These are phyloP conservation scores for Pichia cactophila DNA, from an alignment of 1,139 yeast genomes.

Conservation along the genomic window DNA sequence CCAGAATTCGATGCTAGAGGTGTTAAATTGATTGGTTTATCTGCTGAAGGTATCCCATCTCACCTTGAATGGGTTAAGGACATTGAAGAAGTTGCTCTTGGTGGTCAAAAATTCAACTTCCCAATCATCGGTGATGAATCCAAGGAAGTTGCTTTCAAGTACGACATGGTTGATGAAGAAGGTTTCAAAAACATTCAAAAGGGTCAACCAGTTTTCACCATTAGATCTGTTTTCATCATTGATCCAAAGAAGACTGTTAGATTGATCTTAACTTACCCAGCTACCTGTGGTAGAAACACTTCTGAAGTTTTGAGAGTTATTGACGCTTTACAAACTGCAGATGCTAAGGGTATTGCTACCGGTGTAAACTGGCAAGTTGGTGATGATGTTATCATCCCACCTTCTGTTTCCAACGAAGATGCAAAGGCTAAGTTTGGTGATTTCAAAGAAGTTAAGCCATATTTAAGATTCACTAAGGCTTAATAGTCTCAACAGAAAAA, in stretches of 20 bases:
- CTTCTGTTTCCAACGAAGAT: conserved; percentile 69
- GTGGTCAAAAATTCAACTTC: conserved; percentile 63
- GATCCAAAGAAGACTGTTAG: conserved; percentile 85
- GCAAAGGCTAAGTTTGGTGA: conserved; percentile 78
- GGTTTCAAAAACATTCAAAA: conserved; percentile 70
- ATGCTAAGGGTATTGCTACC: conserved; percentile 73
- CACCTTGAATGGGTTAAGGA: conserved; percentile 83
- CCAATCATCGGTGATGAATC: conserved; percentile 83
- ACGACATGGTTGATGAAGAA: conserved; percentile 88
- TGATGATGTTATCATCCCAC: conserved; percentile 84
- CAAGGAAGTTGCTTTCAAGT: conserved; percentile 72
- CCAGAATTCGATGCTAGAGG: conserved; percentile 76
- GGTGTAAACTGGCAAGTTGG: conserved; percentile 74
- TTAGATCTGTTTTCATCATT: conserved; percentile 81
- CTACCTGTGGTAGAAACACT: conserved; percentile 86
- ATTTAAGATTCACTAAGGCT: conserved; percentile 55
- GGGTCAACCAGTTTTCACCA: conserved; percentile 56
- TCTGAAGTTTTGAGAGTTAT: conserved; percentile 80
- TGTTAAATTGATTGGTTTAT: conserved; percentile 78
- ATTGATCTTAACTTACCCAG: conserved; percentile 78
- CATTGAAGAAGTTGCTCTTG: conserved; percentile 66
- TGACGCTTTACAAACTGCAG: conserved; percentile 78
- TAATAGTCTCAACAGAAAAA: conserved; percentile 5
- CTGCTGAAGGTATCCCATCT: conserved; percentile 70
- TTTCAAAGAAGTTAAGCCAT: conserved; percentile 74